phyloP scores from a whole-genome alignment of 306 rosid species.

The Vicia faba region DNA sequence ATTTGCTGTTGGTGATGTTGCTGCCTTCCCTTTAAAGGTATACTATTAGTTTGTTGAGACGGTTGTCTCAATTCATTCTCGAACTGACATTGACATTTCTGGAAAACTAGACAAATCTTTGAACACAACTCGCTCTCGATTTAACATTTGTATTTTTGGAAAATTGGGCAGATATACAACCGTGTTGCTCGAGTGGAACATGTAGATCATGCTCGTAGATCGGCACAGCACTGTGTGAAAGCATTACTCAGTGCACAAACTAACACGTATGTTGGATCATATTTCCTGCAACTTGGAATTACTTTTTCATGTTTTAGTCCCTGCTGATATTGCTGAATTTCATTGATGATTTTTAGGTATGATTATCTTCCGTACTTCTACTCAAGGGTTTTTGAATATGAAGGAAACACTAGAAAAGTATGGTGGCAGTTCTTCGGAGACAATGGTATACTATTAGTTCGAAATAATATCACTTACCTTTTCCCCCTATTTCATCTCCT shows the following conservation, averaged over 20 bases:
- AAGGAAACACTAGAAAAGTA: conserved; percentile 85
- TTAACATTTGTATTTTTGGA: conserved; percentile 29
- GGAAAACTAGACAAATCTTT: conserved; percentile 54
- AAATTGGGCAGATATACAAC: conserved; percentile 67
- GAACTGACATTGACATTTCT: conserved; percentile 30
- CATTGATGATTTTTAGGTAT: conserved; percentile 56
- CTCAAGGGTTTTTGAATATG: conserved; percentile 91
- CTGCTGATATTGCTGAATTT: conserved; percentile 24
- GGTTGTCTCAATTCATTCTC: background rate
- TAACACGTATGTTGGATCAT: conserved; percentile 51
- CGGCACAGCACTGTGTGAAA: conserved; percentile 83
- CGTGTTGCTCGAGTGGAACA: conserved; percentile 84
- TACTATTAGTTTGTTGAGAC: conserved; percentile 30
- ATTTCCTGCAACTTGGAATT: conserved; percentile 24
- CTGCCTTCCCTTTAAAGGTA: conserved; percentile 91
- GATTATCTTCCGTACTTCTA: conserved; percentile 95
- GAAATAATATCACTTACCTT: background rate
- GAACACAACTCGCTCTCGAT: conserved; percentile 28
- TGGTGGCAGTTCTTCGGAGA: conserved; percentile 99
- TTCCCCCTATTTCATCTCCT: background rate
- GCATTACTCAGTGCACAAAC: conserved; percentile 79
- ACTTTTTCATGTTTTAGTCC: background rate
- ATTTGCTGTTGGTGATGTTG: conserved; percentile 89
- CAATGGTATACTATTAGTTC: conserved; percentile 57
- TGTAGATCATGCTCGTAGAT: conserved; percentile 96